These are phyloP conservation scores for Ceratobasidium theobromae DNA, from an alignment of 1,284 basidiomycete genomes.

Conservation along the genomic window DNA sequence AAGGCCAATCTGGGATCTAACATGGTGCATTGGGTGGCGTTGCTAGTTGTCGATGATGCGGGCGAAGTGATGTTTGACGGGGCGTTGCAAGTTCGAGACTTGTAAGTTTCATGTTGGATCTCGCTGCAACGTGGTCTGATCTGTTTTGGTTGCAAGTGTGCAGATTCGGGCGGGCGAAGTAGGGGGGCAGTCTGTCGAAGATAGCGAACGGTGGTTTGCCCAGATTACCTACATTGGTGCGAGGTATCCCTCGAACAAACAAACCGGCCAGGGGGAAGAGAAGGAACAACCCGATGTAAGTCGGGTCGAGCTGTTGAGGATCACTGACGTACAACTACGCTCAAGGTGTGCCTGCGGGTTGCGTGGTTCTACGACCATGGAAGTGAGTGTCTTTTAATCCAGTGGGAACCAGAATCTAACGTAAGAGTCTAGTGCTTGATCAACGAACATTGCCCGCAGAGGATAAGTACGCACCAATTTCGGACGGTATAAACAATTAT, in stretches of 20 bases:
- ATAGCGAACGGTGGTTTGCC: conserved; percentile 3
- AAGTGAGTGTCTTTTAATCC: background rate
- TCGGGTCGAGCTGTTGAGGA: background rate
- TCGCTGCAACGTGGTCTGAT: background rate
- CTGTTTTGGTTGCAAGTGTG: background rate
- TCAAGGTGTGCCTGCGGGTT: conserved; percentile 12
- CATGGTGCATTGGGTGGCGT: background rate
- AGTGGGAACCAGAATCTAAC: background rate
- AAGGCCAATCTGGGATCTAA: background rate
- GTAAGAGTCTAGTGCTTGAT: background rate
- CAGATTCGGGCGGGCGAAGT: conserved; percentile 14
- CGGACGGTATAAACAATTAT: background rate
- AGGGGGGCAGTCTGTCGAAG: conserved; percentile 1
- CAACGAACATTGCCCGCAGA: background rate
- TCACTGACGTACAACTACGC: background rate
- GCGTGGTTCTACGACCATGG: conserved; percentile 16
- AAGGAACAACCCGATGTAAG: conserved; percentile 5
- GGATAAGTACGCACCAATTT: conserved; percentile 13
- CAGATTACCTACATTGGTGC: conserved; percentile 14
- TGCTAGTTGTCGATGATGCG: conserved; percentile 10
- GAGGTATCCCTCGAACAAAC: background rate
- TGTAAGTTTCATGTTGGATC: background rate
- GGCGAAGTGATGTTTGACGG: background rate
- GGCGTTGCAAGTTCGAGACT: background rate
- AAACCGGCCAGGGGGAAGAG: background rate